Evolutionary conservation across 805 yeast species (phyloP), one percentile per base, ranked within the genome.

Genomic region (Starmerella gropengiesseri): DNA sequence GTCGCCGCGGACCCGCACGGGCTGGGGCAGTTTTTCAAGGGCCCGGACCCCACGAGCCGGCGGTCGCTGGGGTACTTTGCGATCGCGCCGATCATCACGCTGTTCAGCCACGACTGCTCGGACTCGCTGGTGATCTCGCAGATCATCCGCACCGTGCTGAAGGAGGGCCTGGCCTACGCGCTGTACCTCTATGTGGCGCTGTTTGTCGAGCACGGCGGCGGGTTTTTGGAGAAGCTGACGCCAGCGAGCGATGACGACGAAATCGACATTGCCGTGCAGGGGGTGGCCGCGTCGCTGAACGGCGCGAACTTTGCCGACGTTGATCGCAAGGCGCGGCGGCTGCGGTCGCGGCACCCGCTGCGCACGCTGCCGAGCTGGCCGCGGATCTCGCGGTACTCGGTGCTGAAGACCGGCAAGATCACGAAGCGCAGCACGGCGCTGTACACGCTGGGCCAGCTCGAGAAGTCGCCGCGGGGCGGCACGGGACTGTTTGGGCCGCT

Each of bases 61-160:
- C 20, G 37, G 14, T 11, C 39, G 31, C 28, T 23, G 8, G 52
- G 52, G 17, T 70, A 70, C 41, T 87, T 75, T 55, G 81, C 85
- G 0, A 60, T 91, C 13, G 81, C 95, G 16, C 73, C 89, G 1
- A 64, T 89, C 1, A 66, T 89, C 27, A 85, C 97, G 1, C 52
- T 83, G 35, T 84, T 78, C 57, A 66, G 89, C 7, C 96, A 87
- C 61, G 86, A 84, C 46, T 49, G 73, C 16, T 62, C 65, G 33
- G 65, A 68, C 26, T 61, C 70, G 37, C 63, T 62, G 11, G 71
- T 73, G 22, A 61, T 82, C 6, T 66, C 74, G 43, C 60, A 68
- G 3, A 60, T 89, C 3, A 83, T 91, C 74, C 94, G 84, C 57
- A 73, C 71, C 42, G 64, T 80, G 7, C 62, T 86, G 29, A 67